phyloP scores from a whole-genome alignment of 2,329 filamentous ascomycete genomes.

The Sarocladium kiliense region DNA sequence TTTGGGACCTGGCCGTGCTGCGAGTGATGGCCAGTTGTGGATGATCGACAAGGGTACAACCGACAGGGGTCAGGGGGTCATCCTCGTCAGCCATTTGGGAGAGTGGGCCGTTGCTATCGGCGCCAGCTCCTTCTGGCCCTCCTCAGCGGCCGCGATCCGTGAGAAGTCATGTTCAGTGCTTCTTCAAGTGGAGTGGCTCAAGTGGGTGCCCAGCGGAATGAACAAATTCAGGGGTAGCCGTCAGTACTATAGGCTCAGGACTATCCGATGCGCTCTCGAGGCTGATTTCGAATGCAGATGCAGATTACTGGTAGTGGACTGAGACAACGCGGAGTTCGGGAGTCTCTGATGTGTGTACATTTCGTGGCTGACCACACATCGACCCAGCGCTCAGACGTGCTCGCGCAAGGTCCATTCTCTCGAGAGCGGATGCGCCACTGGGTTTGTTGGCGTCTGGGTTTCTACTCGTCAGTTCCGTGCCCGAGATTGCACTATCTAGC shows the following conservation, averaged over 20 bases:
- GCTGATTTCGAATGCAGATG: neutral
- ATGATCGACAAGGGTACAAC: conserved; percentile 1
- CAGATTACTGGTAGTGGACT: neutral
- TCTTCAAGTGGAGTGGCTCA: neutral
- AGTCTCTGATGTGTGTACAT: no score
- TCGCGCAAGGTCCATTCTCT: neutral
- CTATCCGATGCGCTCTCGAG: neutral
- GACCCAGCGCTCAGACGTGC: neutral
- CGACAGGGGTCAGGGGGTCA: conserved; percentile 3
- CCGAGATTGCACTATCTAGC: neutral
- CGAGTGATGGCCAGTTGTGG: conserved; percentile 4
- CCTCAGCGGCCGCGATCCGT: neutral
- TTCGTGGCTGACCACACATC: neutral
- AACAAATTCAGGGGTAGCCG: conserved; percentile 1
- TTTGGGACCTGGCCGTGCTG: neutral
- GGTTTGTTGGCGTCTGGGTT: neutral
- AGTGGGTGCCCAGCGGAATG: neutral
- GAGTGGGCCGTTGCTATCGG: neutral
- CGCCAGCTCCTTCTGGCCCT: neutral
- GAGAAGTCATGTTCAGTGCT: neutral
- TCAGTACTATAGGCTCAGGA: neutral
- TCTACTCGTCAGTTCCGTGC: neutral
- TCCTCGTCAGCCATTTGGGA: neutral
- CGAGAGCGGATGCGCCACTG: neutral
- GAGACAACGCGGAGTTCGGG: neutral